These are phyloP conservation scores for Claviceps humidiphila DNA, from an alignment of 2,329 filamentous ascomycete species.

Conservation along the genomic window DNA sequence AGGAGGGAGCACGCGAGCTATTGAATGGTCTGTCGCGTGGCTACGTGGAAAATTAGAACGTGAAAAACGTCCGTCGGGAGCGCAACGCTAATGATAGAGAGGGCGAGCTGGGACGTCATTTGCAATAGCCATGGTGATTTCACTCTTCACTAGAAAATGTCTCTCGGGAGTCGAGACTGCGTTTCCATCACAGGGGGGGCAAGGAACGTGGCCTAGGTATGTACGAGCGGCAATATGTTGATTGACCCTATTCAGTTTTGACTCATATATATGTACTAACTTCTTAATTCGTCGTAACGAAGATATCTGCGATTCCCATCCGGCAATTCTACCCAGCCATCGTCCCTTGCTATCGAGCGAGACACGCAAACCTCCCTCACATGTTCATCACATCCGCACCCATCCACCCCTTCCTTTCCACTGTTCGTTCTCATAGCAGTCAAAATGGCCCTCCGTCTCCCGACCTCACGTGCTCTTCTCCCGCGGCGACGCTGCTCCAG, in stretches of 20 bases:
- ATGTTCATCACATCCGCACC: neutral
- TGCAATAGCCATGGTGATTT: neutral
- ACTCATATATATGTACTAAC: neutral
- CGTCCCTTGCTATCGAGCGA: neutral
- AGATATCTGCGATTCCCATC: neutral
- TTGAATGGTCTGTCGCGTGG: too few species aligned
- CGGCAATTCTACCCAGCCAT: neutral
- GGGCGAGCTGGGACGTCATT: too few species aligned
- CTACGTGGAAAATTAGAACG: too few species aligned
- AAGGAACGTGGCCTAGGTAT: neutral
- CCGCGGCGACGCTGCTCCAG: neutral
- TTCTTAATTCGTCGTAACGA: neutral
- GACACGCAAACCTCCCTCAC: neutral
- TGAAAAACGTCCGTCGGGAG: too few species aligned
- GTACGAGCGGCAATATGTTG: neutral
- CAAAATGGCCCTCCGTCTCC: too few species aligned
- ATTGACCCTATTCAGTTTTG: neutral
- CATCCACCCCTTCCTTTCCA: too few species aligned
- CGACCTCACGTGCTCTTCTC: neutral
- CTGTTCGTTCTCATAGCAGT: neutral
- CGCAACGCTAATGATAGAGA: too few species aligned
- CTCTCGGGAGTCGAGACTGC: neutral
- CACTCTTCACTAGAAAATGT: neutral
- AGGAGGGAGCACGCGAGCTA: neutral
- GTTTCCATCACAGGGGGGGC: neutral